Evolutionary conservation across 441 rosid genomes (phyloP).

Genomic region (Sinapis alba): DNA sequence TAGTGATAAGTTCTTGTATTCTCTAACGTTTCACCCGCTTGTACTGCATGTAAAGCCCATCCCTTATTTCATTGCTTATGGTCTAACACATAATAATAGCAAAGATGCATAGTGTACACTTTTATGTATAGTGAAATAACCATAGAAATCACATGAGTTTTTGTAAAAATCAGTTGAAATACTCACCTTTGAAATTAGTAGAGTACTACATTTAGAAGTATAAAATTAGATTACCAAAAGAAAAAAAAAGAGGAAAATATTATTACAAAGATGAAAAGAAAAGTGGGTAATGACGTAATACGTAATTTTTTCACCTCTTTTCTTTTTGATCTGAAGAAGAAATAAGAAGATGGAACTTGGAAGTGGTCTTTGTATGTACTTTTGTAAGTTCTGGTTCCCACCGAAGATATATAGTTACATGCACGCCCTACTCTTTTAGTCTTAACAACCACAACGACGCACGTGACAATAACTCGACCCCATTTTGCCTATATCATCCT

Average conservation of each 20-base stretch:
- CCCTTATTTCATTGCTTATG: background rate
- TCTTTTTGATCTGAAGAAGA: conserved; percentile 1
- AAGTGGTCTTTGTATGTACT: conserved; percentile 29
- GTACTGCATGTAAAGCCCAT: background rate
- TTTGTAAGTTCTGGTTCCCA: conserved; percentile 19
- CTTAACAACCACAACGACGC: conserved; percentile 25
- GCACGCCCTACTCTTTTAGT: conserved; percentile 25
- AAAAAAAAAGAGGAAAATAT: background rate
- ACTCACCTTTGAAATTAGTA: background rate
- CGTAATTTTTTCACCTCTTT: background rate
- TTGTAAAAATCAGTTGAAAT: background rate
- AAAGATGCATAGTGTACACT: background rate
- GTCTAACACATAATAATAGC: background rate
- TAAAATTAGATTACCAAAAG: background rate
- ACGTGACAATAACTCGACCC: conserved; percentile 31
- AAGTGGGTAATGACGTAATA: background rate
- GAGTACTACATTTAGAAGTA: background rate
- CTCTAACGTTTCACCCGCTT: background rate
- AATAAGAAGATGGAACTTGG: conserved; percentile 19
- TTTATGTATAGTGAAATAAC: background rate
- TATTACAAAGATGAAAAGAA: background rate
- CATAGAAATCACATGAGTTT: background rate
- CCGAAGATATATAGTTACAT: background rate
- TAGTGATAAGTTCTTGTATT: background rate
- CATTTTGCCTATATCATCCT: conserved; percentile 23